These are phyloP conservation scores for Linnemannia elongata DNA, from an alignment of 192 early-diverging fungal genomes.

Conservation along the genomic window DNA sequence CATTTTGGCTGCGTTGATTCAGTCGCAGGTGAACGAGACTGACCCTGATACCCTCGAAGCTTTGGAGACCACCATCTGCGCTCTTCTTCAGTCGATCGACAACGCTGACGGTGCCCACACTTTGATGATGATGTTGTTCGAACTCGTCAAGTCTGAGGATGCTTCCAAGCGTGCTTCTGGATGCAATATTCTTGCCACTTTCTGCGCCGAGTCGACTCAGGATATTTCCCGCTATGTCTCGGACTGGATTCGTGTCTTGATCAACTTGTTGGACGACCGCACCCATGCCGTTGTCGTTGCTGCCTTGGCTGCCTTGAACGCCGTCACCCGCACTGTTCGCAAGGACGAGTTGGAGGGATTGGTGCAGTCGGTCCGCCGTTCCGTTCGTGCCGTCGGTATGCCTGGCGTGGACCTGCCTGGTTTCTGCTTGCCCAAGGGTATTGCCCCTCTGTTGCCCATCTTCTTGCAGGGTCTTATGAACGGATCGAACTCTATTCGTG, in stretches of 20 bases:
- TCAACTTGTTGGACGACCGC: slow-evolving; percentile 78
- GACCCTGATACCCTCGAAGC: slow-evolving; percentile 75
- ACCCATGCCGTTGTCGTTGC: slow-evolving; percentile 71
- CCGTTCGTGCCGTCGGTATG: slow-evolving; percentile 71
- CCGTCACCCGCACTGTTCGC: slow-evolving; percentile 82
- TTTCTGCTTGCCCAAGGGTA: slow-evolving; percentile 93
- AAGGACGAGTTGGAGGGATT: slow-evolving; percentile 92
- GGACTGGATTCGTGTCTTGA: slow-evolving; percentile 87
- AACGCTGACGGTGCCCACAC: slow-evolving; percentile 85
- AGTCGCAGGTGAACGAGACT: slow-evolving; percentile 77
- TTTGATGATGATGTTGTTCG: slow-evolving; percentile 85
- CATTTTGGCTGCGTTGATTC: slow-evolving; percentile 87
- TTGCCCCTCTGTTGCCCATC: slow-evolving; percentile 91
- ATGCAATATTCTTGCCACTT: slow-evolving; percentile 73
- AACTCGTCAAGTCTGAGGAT: slow-evolving; percentile 74
- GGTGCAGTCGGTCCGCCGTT: slow-evolving; percentile 76
- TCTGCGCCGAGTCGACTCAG: slow-evolving; percentile 74
- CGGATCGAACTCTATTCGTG: slow-evolving; percentile 85
- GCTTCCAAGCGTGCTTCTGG: slow-evolving; percentile 64
- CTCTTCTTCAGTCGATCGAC: slow-evolving; percentile 81
- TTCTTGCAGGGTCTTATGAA: slow-evolving; percentile 95
- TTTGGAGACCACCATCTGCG: slow-evolving; percentile 78
- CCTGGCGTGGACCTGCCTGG: slow-evolving; percentile 77
- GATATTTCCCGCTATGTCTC: slow-evolving; percentile 75
- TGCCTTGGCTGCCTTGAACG: slow-evolving; percentile 86